Evolutionary conservation across 495 filamentous ascomycete genomes (phyloP).

Genomic region (Tuber brumale): DNA sequence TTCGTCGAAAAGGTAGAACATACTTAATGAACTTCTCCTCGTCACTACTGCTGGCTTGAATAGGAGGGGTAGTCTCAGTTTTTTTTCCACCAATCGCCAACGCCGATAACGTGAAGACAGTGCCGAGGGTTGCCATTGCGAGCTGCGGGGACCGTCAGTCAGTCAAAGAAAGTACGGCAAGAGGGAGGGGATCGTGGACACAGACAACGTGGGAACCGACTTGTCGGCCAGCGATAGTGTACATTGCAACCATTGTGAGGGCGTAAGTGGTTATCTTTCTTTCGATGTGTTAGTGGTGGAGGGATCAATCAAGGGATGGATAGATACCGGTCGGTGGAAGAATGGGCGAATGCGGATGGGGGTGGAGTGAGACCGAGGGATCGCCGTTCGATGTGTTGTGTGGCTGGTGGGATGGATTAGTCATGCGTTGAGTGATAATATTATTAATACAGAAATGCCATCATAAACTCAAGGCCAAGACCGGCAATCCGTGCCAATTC

Average conservation of each 20-base stretch:
- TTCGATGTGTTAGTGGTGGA: conserved; percentile 40
- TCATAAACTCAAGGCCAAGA: background rate
- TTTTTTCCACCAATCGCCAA: conserved; percentile 56
- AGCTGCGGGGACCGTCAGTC: conserved; percentile 53
- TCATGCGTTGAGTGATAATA: background rate
- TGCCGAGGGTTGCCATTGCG: conserved; percentile 71
- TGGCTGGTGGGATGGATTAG: conserved; percentile 9
- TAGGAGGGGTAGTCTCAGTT: conserved; percentile 66
- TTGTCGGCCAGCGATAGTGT: conserved; percentile 79
- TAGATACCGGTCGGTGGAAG: conserved; percentile 6
- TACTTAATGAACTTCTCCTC: conserved; percentile 98
- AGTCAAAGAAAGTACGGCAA: background rate
- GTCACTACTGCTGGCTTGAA: conserved; percentile 81
- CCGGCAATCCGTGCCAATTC: background rate
- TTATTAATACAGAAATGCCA: too few relatives aligned
- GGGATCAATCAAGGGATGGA: conserved; percentile 36
- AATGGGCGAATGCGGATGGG: conserved; percentile 15
- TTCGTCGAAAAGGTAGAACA: conserved; percentile 38
- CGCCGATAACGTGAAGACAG: conserved; percentile 55
- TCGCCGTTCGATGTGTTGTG: background rate
- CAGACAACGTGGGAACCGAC: conserved; percentile 90
- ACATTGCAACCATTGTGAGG: conserved; percentile 76
- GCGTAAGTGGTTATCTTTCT: conserved; percentile 34
- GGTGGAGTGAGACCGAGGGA: conserved; percentile 16
- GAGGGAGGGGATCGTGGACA: conserved; percentile 37